Evolutionary conservation across 225 moss, liverwort and hornwort genomes (phyloP).

Genomic region (Takakia lepidozioides): DNA sequence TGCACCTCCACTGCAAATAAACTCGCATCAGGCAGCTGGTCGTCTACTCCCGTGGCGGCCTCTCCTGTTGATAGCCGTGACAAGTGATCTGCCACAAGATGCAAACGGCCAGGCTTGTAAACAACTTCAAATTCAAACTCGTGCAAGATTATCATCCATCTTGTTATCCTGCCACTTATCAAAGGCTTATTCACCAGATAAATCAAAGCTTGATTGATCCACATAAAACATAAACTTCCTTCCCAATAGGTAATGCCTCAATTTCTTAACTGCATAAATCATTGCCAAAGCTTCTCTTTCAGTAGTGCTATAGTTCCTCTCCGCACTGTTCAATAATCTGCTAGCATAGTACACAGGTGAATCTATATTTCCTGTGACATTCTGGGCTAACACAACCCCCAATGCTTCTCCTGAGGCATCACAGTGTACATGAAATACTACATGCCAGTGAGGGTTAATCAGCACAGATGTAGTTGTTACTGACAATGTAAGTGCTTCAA

Average conservation of each 20-base stretch:
- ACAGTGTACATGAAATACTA: background rate
- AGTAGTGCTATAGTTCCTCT: slow-evolving; percentile 2
- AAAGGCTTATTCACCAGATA: slow-evolving; percentile 11
- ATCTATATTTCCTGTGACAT: background rate
- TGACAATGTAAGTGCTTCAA: background rate
- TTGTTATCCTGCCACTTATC: background rate
- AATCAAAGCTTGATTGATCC: slow-evolving; percentile 1
- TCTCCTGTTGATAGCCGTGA: background rate
- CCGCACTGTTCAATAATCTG: background rate
- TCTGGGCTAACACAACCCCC: background rate
- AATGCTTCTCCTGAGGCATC: background rate
- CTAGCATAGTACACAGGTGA: slow-evolving; percentile 1
- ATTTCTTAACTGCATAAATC: slow-evolving; percentile 8
- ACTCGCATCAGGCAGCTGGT: background rate
- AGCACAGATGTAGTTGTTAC: background rate
- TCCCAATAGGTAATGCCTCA: slow-evolving; percentile 6
- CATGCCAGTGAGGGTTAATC: background rate
- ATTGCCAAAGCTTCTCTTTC: slow-evolving; percentile 10
- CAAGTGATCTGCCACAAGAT: background rate
- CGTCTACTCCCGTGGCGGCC: background rate
- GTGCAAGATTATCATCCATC: slow-evolving; percentile 1
- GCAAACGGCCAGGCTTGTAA: background rate
- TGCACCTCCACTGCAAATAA: background rate
- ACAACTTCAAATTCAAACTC: slow-evolving; percentile 3
- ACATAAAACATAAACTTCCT: slow-evolving; percentile 5